Conservation (phyloP, 169 alveolate species). For the Plasmodium gonderi region DNA sequence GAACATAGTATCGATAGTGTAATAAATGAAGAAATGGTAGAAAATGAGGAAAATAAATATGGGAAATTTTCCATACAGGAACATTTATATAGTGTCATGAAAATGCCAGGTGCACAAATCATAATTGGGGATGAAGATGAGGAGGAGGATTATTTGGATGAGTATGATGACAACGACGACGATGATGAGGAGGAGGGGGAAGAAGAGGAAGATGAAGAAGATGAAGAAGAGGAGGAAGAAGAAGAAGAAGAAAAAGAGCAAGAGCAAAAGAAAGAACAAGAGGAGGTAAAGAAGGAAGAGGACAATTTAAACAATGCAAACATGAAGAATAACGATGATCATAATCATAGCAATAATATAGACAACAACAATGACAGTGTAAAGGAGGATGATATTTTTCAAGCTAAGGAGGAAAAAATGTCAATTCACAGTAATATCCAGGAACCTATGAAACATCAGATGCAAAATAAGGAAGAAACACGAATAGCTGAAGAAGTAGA, state of each 20-base stretch:
- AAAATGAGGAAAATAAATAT: slow-evolving; percentile 19
- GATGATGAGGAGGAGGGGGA: slow-evolving; percentile 11
- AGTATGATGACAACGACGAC: slow-evolving; percentile 10
- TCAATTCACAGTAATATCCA: neutral
- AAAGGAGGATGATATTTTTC: neutral
- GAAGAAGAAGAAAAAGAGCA: slow-evolving; percentile 21
- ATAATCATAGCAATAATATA: neutral
- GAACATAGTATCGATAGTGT: neutral
- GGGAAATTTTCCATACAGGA: neutral
- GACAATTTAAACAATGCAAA: neutral
- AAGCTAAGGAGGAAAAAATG: neutral
- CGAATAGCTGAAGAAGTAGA: neutral
- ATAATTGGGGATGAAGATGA: slow-evolving; percentile 7
- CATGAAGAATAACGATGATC: neutral
- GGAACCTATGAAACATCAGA: neutral
- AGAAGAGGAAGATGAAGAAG: slow-evolving; percentile 15
- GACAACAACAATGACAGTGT: neutral
- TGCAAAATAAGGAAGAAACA: neutral
- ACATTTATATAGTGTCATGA: neutral
- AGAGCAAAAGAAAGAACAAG: neutral
- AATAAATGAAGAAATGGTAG: slow-evolving; percentile 3
- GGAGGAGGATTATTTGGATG: slow-evolving; percentile 18
- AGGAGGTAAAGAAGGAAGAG: neutral
- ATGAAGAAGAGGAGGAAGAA: neutral
- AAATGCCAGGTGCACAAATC: neutral